phyloP scores from a whole-genome alignment of 1,139 yeast species.

The Pichia sorboxylosa region DNA sequence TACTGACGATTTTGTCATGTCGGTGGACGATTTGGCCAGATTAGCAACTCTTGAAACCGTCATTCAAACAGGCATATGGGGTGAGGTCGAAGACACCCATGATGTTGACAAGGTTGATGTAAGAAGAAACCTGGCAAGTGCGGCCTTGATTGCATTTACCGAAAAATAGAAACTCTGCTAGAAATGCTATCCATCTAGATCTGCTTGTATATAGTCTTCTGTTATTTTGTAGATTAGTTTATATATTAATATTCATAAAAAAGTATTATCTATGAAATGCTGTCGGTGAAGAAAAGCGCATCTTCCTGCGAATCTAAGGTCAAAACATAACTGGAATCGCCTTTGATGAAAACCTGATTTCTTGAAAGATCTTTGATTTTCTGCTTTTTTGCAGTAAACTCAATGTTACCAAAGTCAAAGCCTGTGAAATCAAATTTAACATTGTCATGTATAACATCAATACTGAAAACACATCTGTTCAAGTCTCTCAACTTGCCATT shows the following conservation, averaged over 20 bases:
- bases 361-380: constrained; percentile 7
- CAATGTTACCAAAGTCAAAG: constrained; percentile 13
- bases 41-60: constrained; percentile 74
- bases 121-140: constrained; percentile 69
- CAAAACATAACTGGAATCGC: constrained; percentile 10
- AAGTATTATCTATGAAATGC: constrained; percentile 4
- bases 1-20: constrained; percentile 18
- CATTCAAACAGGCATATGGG: constrained; percentile 85
- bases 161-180: constrained; percentile 2
- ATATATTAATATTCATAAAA: no score
- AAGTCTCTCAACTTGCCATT: constrained; percentile 7
- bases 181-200: constrained; percentile 1
- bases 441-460: background rate
- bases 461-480: constrained; percentile 11
- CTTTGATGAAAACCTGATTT: constrained; percentile 7
- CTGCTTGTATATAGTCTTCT: background rate
- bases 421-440: constrained; percentile 10
- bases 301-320: constrained; percentile 11
- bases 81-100: constrained; percentile 97
- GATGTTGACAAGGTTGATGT: constrained; percentile 90
- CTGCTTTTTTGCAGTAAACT: constrained; percentile 1
- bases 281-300: constrained; percentile 7
- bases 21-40: constrained; percentile 64
- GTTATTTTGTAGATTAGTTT: no score
- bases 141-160: constrained; percentile 49